phyloP scores from a whole-genome alignment of 805 yeast genomes.

The Komagataella populi region DNA sequence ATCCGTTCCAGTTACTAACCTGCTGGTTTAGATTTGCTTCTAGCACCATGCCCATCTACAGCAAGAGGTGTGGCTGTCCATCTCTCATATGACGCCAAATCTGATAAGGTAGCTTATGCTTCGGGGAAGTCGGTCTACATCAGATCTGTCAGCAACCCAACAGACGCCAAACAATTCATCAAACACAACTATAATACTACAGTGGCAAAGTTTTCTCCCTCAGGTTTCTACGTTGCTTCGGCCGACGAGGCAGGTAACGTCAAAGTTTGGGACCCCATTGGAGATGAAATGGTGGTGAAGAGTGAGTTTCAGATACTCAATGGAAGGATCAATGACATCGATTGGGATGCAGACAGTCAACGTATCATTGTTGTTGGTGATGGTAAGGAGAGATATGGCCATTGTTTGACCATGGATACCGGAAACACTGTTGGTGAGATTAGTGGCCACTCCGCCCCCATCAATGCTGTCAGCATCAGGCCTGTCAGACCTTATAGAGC shows the following conservation, averaged over 20 bases:
- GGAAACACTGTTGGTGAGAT: constrained; percentile 97
- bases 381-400: constrained; percentile 87
- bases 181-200: constrained; percentile 64
- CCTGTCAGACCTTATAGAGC: constrained; percentile 87
- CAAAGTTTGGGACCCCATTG: constrained; percentile 70
- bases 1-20: constrained; percentile 2
- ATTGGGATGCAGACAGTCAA: constrained; percentile 85
- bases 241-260: constrained; percentile 90
- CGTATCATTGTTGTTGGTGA: constrained; percentile 91
- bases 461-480: constrained; percentile 75
- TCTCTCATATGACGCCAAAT: constrained; percentile 57
- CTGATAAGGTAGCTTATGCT: constrained; percentile 68
- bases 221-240: constrained; percentile 81
- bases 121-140: constrained; percentile 69
- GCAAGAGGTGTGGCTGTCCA: constrained; percentile 56
- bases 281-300: constrained; percentile 46
- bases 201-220: constrained; percentile 78
- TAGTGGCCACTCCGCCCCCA: constrained; percentile 76
- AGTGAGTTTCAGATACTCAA: constrained; percentile 64
- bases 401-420: constrained; percentile 83
- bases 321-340: constrained; percentile 70
- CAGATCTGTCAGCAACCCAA: constrained; percentile 46
- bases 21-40: constrained; percentile 17
- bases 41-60: constrained; percentile 77
- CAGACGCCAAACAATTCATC: constrained; percentile 47